Evolutionary conservation across 2,329 filamentous ascomycete species (phyloP).

Genomic region (Cladophialophora psammophila): DNA sequence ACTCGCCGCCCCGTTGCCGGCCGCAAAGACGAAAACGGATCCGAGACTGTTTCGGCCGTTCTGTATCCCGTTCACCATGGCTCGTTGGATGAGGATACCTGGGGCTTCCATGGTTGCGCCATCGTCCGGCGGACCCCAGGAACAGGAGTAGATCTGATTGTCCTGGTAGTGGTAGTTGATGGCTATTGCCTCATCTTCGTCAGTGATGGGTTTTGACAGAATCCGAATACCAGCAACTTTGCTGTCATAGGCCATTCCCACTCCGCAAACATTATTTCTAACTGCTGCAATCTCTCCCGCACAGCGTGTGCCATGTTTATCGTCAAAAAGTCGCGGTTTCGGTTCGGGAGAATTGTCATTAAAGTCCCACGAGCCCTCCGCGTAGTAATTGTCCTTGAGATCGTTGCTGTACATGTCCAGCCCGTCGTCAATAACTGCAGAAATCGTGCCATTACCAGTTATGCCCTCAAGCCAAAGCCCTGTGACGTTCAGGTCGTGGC

Average conservation of each 20-base stretch:
- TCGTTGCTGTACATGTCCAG: constrained; percentile 95
- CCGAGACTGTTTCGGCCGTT: constrained; percentile 83
- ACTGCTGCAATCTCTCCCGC: constrained; percentile 92
- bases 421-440: constrained; percentile 95
- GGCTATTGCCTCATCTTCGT: constrained; percentile 88
- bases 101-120: constrained; percentile 93
- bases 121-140: constrained; percentile 96
- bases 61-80: constrained; percentile 92
- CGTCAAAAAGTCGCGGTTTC: constrained; percentile 80
- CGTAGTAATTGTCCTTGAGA: constrained; percentile 91
- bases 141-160: constrained; percentile 98
- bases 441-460: constrained; percentile 85
- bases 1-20: constrained; percentile 84
- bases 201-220: constrained; percentile 85
- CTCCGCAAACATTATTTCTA: constrained; percentile 90
- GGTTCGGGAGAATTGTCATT: constrained; percentile 84
- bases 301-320: constrained; percentile 90
- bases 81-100: constrained; percentile 82
- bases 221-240: constrained; percentile 92
- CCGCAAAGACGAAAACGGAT: constrained; percentile 95
- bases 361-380: constrained; percentile 92
- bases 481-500: constrained; percentile 96
- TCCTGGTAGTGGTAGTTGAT: constrained; percentile 91
- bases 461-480: constrained; percentile 89
- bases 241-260: constrained; percentile 94